A percentile compares a stretch with the other conserved stretches of the same genome.
Conservation (phyloP, 1,284 basidiomycete species). For the Exobasidium cylindrosporum region DNA sequence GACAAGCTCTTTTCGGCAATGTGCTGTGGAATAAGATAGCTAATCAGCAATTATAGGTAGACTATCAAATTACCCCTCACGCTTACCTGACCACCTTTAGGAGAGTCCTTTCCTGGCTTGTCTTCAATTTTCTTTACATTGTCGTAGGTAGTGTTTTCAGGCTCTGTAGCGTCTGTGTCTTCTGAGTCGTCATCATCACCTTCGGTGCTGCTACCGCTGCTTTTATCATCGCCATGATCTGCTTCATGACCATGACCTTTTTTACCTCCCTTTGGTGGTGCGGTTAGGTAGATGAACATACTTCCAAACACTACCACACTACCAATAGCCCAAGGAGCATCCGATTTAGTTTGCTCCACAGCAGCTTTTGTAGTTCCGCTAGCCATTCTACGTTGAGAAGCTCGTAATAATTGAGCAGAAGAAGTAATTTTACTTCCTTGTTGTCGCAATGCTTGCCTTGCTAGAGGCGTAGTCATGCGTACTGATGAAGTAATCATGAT, state of each 20-base stretch:
- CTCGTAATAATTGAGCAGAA: neutral
- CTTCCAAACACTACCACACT: constrained; percentile 16
- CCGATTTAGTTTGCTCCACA: constrained; percentile 5
- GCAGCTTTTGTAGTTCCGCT: neutral
- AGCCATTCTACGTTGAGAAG: constrained; percentile 2
- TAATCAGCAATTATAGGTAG: neutral
- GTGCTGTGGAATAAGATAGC: neutral
- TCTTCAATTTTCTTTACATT: constrained; percentile 5
- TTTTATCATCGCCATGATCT: constrained; percentile 8
- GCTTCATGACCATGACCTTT: constrained; percentile 14
- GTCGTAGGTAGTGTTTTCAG: neutral
- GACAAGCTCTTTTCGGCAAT: constrained; percentile 6
- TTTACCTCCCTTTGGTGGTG: constrained; percentile 11
- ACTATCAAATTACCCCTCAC: neutral
- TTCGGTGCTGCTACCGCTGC: neutral
- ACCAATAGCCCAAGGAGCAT: constrained; percentile 18
- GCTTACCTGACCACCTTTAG: constrained; percentile 5
- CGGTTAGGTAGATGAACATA: constrained; percentile 16
- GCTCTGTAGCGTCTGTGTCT: constrained; percentile 6
- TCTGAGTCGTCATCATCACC: neutral
- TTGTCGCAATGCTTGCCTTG: neutral
- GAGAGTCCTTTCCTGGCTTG: constrained; percentile 1
- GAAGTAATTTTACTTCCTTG: neutral
- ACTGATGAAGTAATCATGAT: neutral
- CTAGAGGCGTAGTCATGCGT: neutral